phyloP scores from a whole-genome alignment of 2,329 filamentous ascomycete genomes.

The Alternaria sp. region DNA sequence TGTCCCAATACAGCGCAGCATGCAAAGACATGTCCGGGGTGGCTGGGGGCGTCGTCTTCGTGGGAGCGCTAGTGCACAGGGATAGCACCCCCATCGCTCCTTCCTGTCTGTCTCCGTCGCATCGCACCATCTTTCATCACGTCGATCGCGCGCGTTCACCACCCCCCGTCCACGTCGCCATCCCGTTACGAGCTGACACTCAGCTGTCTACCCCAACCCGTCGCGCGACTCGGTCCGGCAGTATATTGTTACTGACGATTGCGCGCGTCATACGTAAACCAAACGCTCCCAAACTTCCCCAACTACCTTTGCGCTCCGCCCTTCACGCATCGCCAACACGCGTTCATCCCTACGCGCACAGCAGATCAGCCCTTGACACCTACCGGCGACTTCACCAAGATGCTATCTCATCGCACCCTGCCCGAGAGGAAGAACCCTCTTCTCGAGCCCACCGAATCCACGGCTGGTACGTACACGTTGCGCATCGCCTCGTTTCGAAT shows the following conservation, averaged over 20 bases:
- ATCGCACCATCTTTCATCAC: slow-evolving; percentile 26
- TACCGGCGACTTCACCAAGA: slow-evolving; percentile 27
- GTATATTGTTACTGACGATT: slow-evolving; percentile 20
- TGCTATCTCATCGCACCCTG: slow-evolving; percentile 58
- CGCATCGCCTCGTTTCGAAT: slow-evolving; percentile 38
- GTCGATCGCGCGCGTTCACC: slow-evolving; percentile 24
- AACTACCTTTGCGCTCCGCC: slow-evolving; percentile 40
- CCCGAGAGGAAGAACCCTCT: slow-evolving; percentile 71
- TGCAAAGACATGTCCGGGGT: slow-evolving; percentile 19
- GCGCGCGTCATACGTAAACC: slow-evolving; percentile 30
- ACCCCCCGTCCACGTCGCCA: slow-evolving; percentile 16
- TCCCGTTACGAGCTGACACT: slow-evolving; percentile 13
- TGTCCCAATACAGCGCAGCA: slow-evolving; percentile 10
- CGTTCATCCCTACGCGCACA: slow-evolving; percentile 25
- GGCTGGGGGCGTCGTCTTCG: slow-evolving; percentile 16
- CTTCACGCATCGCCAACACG: slow-evolving; percentile 26
- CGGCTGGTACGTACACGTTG: slow-evolving; percentile 64
- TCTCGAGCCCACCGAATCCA: slow-evolving; percentile 68
- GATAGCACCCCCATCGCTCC: slow-evolving; percentile 23
- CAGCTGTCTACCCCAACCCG: slow-evolving; percentile 15
- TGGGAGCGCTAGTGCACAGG: slow-evolving; percentile 25
- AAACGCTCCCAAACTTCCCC: slow-evolving; percentile 21
- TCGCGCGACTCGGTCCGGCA: slow-evolving; percentile 20
- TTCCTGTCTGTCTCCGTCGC: slow-evolving; percentile 23
- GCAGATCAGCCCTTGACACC: background rate